Evolutionary conservation across 2,329 filamentous ascomycete genomes (phyloP), one percentile per base, ranked within the genome.

Genomic region (Ascomycota sp.): DNA sequence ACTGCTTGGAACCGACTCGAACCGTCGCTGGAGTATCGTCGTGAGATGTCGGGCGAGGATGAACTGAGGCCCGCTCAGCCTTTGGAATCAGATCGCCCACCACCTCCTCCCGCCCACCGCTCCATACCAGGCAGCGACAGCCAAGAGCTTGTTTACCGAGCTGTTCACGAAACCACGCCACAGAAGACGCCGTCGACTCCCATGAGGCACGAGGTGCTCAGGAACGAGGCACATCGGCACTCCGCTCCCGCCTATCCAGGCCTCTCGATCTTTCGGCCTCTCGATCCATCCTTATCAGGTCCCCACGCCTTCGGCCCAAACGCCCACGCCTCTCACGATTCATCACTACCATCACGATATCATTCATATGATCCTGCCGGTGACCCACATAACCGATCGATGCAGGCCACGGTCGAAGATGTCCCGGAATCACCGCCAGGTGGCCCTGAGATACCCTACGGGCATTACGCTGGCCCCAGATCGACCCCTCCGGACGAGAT

Each of bases 341-440:
- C 53, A 1, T 43, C 55, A 1, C 49, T 53, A 1, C 53, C 53
- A 2, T 53, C 57, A 2, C 57, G 59, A 29, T 62, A 68, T 35
- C 55, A 62, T 35, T 63, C 66, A 1, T 65, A 66, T 36, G 66
- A 72, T 38, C 46, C 50, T 25, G 47, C 47, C 12, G 62, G 57
- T 42, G 64, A 62, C 35, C 44, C 50, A 28, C 60, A 60, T 29
- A 53, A 57, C 43, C 57, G 59, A 37, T 60, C 62, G 1, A 63
- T 70, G 65, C 70, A 72, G 42, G 68, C 65, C 3, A 73, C 64
- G 6, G 69, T 71, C 6, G 72, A 76, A 45, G 72, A 76, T 40
- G 68, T 63, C 6, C 69, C 71, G 4, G 68, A 72, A 33, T 63
- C 65, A 1, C 55, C 58, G 1, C 42, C 41, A 4, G 38, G 37